phyloP scores from a whole-genome alignment of 495 filamentous ascomycete genomes.

The Penicillium argentinense region DNA sequence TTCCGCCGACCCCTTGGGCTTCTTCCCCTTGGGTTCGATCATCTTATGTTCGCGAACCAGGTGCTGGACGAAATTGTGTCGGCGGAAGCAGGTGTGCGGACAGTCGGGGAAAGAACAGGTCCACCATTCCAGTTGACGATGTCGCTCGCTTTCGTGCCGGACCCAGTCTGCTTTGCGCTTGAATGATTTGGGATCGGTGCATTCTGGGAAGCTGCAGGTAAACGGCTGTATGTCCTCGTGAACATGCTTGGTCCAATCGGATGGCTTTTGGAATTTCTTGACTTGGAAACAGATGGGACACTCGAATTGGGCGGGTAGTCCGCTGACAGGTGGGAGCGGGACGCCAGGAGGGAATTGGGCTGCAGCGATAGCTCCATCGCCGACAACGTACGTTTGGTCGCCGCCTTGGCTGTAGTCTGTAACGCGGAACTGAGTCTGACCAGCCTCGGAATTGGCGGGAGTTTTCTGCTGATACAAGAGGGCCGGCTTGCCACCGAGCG shows the following conservation, averaged over 20 bases:
- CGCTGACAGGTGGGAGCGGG: slow-evolving; percentile 74
- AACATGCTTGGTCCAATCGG: slow-evolving; percentile 97
- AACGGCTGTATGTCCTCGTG: slow-evolving; percentile 96
- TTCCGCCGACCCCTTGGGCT: slow-evolving; percentile 38
- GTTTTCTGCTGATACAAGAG: slow-evolving; percentile 50
- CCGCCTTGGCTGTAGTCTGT: slow-evolving; percentile 54
- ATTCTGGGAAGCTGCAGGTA: slow-evolving; percentile 86
- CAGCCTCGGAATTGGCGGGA: slow-evolving; percentile 39
- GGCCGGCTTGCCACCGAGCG: slow-evolving; percentile 58
- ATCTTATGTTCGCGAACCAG: slow-evolving; percentile 92
- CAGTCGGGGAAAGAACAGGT: slow-evolving; percentile 80
- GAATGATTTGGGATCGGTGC: slow-evolving; percentile 88
- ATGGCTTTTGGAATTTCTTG: slow-evolving; percentile 91
- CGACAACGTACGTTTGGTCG: slow-evolving; percentile 61
- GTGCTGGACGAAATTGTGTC: slow-evolving; percentile 95
- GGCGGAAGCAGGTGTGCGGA: slow-evolving; percentile 80
- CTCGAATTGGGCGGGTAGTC: slow-evolving; percentile 87
- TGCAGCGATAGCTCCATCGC: slow-evolving; percentile 65
- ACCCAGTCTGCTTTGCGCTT: slow-evolving; percentile 99
- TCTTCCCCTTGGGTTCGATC: slow-evolving; percentile 66
- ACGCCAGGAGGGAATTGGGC: slow-evolving; percentile 78
- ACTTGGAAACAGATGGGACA: slow-evolving; percentile 87
- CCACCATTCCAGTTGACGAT: slow-evolving; percentile 94
- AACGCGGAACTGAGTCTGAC: slow-evolving; percentile 52
- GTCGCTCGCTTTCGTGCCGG: slow-evolving; percentile 89